Percentiles rank a stretch among this genome's conserved stretches.
Conservation (phyloP, 1,139 yeast species). For the Hyphopichia buzzinii region DNA sequence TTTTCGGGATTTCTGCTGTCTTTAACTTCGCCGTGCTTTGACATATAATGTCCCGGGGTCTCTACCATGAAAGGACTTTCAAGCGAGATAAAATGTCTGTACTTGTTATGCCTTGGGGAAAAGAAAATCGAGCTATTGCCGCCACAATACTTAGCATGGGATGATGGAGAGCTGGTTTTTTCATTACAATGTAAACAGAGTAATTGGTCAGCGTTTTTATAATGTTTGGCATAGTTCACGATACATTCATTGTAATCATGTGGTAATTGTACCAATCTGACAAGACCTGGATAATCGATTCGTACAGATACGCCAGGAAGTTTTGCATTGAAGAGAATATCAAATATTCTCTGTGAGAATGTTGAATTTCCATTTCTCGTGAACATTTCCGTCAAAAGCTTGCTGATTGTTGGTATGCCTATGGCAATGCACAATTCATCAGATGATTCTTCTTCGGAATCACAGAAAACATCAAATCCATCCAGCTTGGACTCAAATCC, state of each 20-base stretch:
- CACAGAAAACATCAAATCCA: not conserved
- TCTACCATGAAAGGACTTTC: constrained; percentile 20
- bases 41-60: constrained; percentile 65
- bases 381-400: not conserved
- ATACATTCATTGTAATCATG: constrained; percentile 31
- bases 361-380: not conserved
- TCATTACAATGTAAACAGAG: constrained; percentile 36
- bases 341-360: constrained; percentile 27
- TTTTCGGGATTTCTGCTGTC: constrained; percentile 49
- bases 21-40: constrained; percentile 72
- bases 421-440: constrained; percentile 2
- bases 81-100: not conserved
- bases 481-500: not conserved
- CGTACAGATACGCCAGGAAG: constrained; percentile 15
- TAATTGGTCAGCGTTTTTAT: constrained; percentile 20
- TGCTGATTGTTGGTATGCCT: not conserved
- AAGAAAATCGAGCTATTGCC: constrained; percentile 39
- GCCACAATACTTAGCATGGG: constrained; percentile 27
- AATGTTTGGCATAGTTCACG: constrained; percentile 19
- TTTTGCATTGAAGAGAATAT: constrained; percentile 24
- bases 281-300: constrained; percentile 38
- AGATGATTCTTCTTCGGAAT: not conserved
- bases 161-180: constrained; percentile 15
- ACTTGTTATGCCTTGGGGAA: constrained; percentile 34
- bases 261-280: constrained; percentile 41